Evolutionary conservation across 2,329 filamentous ascomycete genomes (phyloP).

Genomic region (Hypoxylon sp.): DNA sequence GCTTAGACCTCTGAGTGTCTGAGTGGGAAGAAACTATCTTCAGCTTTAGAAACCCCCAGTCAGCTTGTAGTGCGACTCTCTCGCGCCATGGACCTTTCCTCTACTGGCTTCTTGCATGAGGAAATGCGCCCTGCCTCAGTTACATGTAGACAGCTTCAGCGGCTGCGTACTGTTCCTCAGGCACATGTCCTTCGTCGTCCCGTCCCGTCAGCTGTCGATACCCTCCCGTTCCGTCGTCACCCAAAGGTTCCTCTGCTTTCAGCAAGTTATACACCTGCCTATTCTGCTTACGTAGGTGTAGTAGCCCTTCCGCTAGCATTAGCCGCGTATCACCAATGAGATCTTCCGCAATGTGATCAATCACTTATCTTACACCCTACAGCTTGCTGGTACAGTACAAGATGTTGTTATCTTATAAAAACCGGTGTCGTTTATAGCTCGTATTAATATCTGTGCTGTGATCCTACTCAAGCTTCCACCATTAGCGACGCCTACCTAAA

Average conservation of each 20-base stretch:
- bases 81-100: slow-evolving; percentile 14
- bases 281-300: not conserved
- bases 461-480: not conserved
- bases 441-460: slow-evolving; percentile 5
- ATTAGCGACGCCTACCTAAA: not conserved
- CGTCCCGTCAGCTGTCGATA: slow-evolving; percentile 36
- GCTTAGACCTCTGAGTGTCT: not conserved
- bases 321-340: slow-evolving; percentile 24
- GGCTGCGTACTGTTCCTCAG: slow-evolving; percentile 18
- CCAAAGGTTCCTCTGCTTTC: slow-evolving; percentile 20
- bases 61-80: not conserved
- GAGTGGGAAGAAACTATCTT: not conserved
- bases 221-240: slow-evolving; percentile 35
- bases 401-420: not conserved
- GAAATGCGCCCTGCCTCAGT: slow-evolving; percentile 27
- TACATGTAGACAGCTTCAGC: slow-evolving; percentile 13
- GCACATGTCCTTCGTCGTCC: slow-evolving; percentile 29
- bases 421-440: not conserved
- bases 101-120: slow-evolving; percentile 33
- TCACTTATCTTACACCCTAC: slow-evolving; percentile 24
- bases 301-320: slow-evolving; percentile 7
- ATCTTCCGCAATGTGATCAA: slow-evolving; percentile 18
- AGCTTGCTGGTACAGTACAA: not conserved
- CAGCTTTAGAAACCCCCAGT: not conserved
- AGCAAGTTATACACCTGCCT: slow-evolving; percentile 21